Evolutionary conservation across 2,329 filamentous ascomycete species (phyloP), one percentile per base, ranked within the genome.

Genomic region (Balansia obtecta): DNA sequence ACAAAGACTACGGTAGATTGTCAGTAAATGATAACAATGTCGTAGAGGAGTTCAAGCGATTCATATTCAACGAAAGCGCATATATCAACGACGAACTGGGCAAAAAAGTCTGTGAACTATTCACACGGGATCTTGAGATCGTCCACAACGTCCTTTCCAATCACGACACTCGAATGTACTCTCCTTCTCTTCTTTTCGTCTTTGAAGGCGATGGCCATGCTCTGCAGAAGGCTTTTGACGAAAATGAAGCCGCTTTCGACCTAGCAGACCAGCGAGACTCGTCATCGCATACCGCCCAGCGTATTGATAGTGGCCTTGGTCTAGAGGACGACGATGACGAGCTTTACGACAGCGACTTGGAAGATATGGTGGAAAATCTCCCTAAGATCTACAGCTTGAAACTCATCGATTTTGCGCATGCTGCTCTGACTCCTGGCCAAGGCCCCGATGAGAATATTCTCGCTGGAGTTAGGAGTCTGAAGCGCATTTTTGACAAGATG

Each of bases 401-500:
- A 63, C 75, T 98, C 55, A 98, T 98, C 58, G 93, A 98, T 65
- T 98, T 98, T 74, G 93, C 93, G 1, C 93, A 98, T 67, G 93
- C 93, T 11, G 70, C 74, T 46, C 97, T 85, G 83, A 85, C 81
- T 1, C 85, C 87, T 0, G 88, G 88, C 1, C 69, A 85, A 59
- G 91, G 91, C 0, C 84, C 86, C 0, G 93, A 98, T 64, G 84
- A 95, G 68, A 97, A 97, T 61, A 71, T 78, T 13, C 71, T 96
- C 33, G 71, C 71, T 37, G 90, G 90, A 0, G 79, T 96, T 54
- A 74, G 82, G 61, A 91, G 77, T 62, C 70, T 91, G 38, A 73
- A 78, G 48, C 73, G 74, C 53, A 83, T 96, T 32, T 82, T 97
- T 58, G 75, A 82, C 52, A 75, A 85, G 50, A 67, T 94, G 62